A percentile compares a stretch with the other conserved stretches of the same genome.
phyloP scores from a whole-genome alignment of 371 early-diverging fungal species.

The Coemansia sp. region DNA sequence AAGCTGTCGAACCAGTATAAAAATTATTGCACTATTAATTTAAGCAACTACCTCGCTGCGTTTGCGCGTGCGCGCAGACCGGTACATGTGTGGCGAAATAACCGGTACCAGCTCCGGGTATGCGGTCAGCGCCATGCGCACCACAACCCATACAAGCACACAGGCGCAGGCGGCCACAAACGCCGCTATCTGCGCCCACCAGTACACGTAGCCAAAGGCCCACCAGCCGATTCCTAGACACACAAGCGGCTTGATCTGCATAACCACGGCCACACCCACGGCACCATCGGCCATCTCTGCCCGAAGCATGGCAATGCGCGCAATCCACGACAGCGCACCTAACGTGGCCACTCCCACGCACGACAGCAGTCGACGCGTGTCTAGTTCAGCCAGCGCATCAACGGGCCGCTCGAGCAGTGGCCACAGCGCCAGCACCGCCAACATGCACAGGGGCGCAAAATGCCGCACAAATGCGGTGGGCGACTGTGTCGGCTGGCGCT shows the following conservation, averaged over 20 bases:
- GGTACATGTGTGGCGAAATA: slow-evolving; percentile 5
- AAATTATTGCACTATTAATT: no score
- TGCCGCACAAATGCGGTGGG: slow-evolving; percentile 24
- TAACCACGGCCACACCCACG: slow-evolving; percentile 21
- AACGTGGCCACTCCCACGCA: slow-evolving; percentile 17
- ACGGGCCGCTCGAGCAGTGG: slow-evolving; percentile 29
- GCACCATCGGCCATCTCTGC: slow-evolving; percentile 15
- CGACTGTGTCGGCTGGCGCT: slow-evolving; percentile 15
- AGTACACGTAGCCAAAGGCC: slow-evolving; percentile 22
- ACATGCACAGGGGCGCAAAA: slow-evolving; percentile 31
- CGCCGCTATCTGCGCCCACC: slow-evolving; percentile 17
- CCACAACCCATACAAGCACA: not conserved
- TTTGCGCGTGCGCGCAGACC: not conserved
- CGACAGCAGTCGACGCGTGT: not conserved
- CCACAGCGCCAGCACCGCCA: slow-evolving; percentile 29
- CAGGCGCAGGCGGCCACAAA: slow-evolving; percentile 10
- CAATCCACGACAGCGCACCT: slow-evolving; percentile 22
- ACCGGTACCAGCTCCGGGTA: slow-evolving; percentile 6
- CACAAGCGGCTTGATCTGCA: slow-evolving; percentile 14
- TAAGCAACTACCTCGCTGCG: not conserved
- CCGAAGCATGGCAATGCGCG: slow-evolving; percentile 18
- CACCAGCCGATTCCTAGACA: slow-evolving; percentile 45
- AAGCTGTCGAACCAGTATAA: no score
- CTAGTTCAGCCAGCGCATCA: slow-evolving; percentile 9
- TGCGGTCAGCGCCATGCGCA: not conserved